Conservation (phyloP, 352 stramenopile genomes). For the Globisporangium abappressorium region DNA sequence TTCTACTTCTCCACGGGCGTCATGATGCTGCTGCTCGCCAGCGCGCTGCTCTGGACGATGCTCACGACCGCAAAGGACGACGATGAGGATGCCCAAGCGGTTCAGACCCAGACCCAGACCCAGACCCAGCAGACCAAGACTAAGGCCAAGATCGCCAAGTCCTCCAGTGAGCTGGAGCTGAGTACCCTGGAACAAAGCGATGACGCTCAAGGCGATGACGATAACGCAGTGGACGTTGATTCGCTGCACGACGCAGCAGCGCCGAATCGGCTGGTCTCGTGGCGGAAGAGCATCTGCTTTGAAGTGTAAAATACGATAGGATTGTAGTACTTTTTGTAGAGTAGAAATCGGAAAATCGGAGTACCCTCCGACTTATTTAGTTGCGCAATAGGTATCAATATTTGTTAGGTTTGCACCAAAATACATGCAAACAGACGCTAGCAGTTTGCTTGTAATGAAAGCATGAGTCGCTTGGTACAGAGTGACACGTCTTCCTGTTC, state of each 20-base stretch:
- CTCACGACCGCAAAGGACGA: constrained; percentile 22
- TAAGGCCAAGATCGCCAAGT: background rate
- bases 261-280: background rate
- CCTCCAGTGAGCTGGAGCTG: background rate
- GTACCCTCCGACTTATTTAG: background rate
- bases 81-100: constrained; percentile 19
- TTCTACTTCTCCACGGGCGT: constrained; percentile 31
- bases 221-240: background rate
- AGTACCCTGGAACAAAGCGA: background rate
- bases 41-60: constrained; percentile 34
- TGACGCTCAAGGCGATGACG: background rate
- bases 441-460: too few relatives aligned
- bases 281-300: constrained; percentile 31
- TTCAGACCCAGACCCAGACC: constrained; percentile 21
- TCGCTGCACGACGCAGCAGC: background rate
- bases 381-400: too few relatives aligned
- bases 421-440: background rate
- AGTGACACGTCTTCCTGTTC: too few relatives aligned
- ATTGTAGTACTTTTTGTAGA: background rate
- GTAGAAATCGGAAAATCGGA: background rate
- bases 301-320: constrained; percentile 29
- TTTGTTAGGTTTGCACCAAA: background rate
- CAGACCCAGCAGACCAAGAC: background rate
- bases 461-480: too few relatives aligned
- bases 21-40: constrained; percentile 31